Base-by-base conservation (phyloP, 2,329 filamentous ascomycete genomes). In the Pyrenophora seminiperda region DNA sequence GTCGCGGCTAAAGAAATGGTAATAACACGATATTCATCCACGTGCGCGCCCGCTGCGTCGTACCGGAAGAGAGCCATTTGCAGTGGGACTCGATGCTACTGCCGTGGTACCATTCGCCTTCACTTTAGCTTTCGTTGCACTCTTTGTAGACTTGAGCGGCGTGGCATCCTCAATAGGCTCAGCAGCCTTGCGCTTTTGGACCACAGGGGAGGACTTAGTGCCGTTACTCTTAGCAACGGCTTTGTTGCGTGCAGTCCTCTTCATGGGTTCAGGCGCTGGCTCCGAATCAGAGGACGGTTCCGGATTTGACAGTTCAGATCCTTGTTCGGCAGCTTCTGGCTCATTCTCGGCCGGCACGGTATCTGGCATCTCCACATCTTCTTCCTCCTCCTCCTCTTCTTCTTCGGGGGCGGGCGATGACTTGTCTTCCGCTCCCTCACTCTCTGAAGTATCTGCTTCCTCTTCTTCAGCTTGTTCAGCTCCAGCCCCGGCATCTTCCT, bases 401-500 rank as follows among this genome's bases (percentile, higher is more conserved):
- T 65, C 54, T 14, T 63, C 59, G 11, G 56, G 56, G 37, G 55
- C 55, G 7, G 56, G 58, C 10, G 52, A 47, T 20, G 55, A 54
- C 13, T 47, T 36, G 2, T 55, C 55, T 7, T 56, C 50, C 1
- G 41, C 53, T 42, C 55, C 58, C 11, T 55, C 59, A n/a, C 52
- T 55, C 6, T 56, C 55, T 7, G 56, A 60, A 19, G 50, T 56
- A 10, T 61, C 58, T 13, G 52, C 54, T 9, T 57, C 52, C 5
- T 55, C 56, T 15, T 56, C 58, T 34, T 60, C 61, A 3, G 38
- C 57, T 19, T 66, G 56, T 29, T 63, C 54, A 19, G 63, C 73
- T 17, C 59, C 63, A 20, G 56, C 67, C 37, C 60, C 60, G 41
- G 63, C 68, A 20, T 73, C 75, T 20, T 76, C 73, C 19, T 77